Percentiles rank a stretch among this genome's conserved stretches.
Conservation (phyloP, 768 basidiomycete species). For the Daedaleopsis nitida region DNA sequence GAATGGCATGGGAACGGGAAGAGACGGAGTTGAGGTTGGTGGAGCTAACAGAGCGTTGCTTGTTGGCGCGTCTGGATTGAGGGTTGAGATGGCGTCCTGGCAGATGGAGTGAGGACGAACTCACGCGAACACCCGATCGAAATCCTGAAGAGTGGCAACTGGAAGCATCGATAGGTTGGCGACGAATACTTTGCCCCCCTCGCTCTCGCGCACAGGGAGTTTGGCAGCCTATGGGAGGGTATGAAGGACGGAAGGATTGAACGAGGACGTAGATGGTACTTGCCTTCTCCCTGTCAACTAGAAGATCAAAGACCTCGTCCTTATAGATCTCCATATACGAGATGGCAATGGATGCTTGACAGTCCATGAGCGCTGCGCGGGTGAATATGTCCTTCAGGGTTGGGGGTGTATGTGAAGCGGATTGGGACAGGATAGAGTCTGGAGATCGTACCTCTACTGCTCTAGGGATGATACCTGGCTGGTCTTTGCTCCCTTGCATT, state of each 20-base stretch:
- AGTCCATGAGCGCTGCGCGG: slow-evolving; percentile 10
- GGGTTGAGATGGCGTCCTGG: neutral
- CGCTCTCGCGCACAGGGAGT: slow-evolving; percentile 57
- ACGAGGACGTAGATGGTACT: slow-evolving; percentile 23
- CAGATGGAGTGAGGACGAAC: slow-evolving; percentile 22
- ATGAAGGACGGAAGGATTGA: neutral
- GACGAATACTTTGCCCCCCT: slow-evolving; percentile 54
- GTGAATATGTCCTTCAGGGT: slow-evolving; percentile 14
- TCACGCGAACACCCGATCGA: slow-evolving; percentile 47
- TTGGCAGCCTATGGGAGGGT: slow-evolving; percentile 45
- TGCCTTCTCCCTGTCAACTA: slow-evolving; percentile 71
- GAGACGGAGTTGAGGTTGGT: slow-evolving; percentile 85
- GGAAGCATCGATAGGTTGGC: slow-evolving; percentile 47
- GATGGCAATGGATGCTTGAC: slow-evolving; percentile 51
- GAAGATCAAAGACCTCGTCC: slow-evolving; percentile 87
- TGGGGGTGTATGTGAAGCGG: no score
- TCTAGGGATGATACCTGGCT: slow-evolving; percentile 87
- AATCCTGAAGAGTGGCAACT: slow-evolving; percentile 47
- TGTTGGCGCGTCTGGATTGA: slow-evolving; percentile 60
- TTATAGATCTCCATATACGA: slow-evolving; percentile 93
- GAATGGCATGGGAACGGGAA: slow-evolving; percentile 86
- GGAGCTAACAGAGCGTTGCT: slow-evolving; percentile 80
- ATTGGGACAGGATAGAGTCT: neutral
- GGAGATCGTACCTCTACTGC: slow-evolving; percentile 60
- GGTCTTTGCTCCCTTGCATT: slow-evolving; percentile 76